A percentile compares a stretch with the other conserved stretches of the same genome.
Evolutionary conservation across 2,329 filamentous ascomycete species (phyloP).

Genomic region (Zasmidium angulare): DNA sequence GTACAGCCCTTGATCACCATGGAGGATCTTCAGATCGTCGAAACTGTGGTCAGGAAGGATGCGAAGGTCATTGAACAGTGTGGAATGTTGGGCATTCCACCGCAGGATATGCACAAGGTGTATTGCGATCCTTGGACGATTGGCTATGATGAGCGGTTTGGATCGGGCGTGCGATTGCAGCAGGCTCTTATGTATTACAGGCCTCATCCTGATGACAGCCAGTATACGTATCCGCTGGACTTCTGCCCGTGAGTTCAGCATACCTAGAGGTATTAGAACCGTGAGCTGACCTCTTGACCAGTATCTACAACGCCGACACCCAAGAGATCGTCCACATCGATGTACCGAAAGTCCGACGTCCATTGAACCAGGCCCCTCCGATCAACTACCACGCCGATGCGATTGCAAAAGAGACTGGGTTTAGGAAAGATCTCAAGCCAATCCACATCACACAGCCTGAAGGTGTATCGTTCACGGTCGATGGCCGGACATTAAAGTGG

Average conservation of each 20-base stretch:
- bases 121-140: constrained; percentile 98
- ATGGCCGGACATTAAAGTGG: constrained; percentile 75
- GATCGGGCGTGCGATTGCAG: constrained; percentile 74
- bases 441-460: constrained; percentile 86
- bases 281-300: background rate
- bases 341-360: constrained; percentile 73
- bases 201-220: constrained; percentile 78
- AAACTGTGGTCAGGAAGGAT: constrained; percentile 72
- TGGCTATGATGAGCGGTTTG: constrained; percentile 88
- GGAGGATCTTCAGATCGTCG: constrained; percentile 82
- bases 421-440: constrained; percentile 76
- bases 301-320: constrained; percentile 78
- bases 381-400: constrained; percentile 78
- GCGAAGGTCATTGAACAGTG: constrained; percentile 90
- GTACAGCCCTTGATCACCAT: constrained; percentile 89
- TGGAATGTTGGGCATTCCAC: constrained; percentile 74
- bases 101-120: constrained; percentile 87
- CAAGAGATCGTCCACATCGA: constrained; percentile 80
- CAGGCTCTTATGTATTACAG: constrained; percentile 96
- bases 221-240: constrained; percentile 88
- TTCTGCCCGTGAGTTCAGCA: constrained; percentile 65
- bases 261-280: background rate
- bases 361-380: constrained; percentile 67
- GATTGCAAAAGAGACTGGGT: constrained; percentile 73
- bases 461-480: constrained; percentile 80